Base-by-base conservation (phyloP, 345 rosid species). In the Lenwebbia sp. region DNA sequence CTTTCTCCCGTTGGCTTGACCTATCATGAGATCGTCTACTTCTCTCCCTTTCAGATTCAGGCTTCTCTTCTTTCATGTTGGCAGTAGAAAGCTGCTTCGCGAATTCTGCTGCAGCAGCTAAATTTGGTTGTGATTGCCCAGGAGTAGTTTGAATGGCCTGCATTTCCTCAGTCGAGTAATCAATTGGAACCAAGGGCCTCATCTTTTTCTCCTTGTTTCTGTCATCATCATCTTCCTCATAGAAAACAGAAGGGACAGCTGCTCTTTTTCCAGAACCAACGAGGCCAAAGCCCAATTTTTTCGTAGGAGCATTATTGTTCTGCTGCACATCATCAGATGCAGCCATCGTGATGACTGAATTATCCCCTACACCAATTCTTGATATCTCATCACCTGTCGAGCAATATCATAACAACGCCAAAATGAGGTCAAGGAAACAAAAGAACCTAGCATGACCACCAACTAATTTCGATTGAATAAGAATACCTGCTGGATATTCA, bases 101-200 rank as follows among this genome's bases (percentile, higher is more conserved):
- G 74, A 93, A 96, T 93, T 96, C 99, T 78, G 97, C 97, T 28
- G 99, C 99, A 76, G 98, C 97, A 88, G 91, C 97, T 89, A 97
- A 90, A 92, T 94, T 94, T 84, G 98, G 93, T 17, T 95, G 95
- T 86, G 92, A 91, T 78, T 88, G 89, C 74, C 93, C 99, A 83
- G 96, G 91, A 85, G 90, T 57, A 54, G 93, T 90, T 85, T 95
- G 94, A 85, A 95, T 92, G 26, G 96, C 96, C 86, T 95, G 92
- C 91, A 94, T 90, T 90, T 97, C 99, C 94, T 97, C 99, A 41
- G 95, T 92, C 37, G 99, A 92, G 89, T 97, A 97, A 92, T 96
- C 99, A 87, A 97, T 94, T 75, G 99, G 99, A 90, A 96, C 99
- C 91, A 97, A 93, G 25, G 98, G 99, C 88, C 97, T 95, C 98